These are phyloP conservation scores for Candida anglica DNA, from an alignment of 805 yeast genomes.

Conservation along the genomic window DNA sequence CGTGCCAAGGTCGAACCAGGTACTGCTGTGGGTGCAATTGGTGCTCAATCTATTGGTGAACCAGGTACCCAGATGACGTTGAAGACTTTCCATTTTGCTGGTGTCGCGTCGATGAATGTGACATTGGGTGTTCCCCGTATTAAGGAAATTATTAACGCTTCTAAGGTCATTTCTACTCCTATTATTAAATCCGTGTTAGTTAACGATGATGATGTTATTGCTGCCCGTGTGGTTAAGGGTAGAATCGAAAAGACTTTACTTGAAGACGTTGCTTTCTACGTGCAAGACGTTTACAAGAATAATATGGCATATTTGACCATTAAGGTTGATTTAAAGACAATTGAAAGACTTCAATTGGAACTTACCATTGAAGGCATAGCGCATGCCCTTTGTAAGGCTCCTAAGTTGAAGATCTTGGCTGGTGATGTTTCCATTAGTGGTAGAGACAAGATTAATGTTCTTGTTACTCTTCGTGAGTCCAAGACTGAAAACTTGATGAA, in stretches of 20 bases:
- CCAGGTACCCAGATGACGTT: conserved; percentile 99
- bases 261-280: conserved; percentile 80
- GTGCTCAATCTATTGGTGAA: conserved; percentile 98
- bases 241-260: conserved; percentile 89
- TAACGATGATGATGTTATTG: conserved; percentile 91
- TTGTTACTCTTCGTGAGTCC: conserved; percentile 42
- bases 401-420: conserved; percentile 78
- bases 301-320: conserved; percentile 74
- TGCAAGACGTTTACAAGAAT: conserved; percentile 91
- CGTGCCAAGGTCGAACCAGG: conserved; percentile 97
- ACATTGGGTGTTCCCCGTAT: conserved; percentile 99
- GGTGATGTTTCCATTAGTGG: conserved; percentile 69
- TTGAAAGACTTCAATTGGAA: conserved; percentile 87
- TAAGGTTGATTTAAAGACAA: conserved; percentile 76
- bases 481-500: conserved; percentile 37
- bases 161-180: conserved; percentile 92
- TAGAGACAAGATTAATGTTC: conserved; percentile 61
- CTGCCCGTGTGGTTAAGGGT: conserved; percentile 98
- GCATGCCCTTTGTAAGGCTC: conserved; percentile 74
- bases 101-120: conserved; percentile 98
- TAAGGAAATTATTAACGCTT: conserved; percentile 96
- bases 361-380: conserved; percentile 83
- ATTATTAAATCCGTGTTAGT: conserved; percentile 92
- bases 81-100: conserved; percentile 95
- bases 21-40: conserved; percentile 98